A percentile compares a stretch with the other conserved stretches of the same genome.
Evolutionary conservation across 257 asterid species (phyloP).

Genomic region (Parsonsia alboflavescens): DNA sequence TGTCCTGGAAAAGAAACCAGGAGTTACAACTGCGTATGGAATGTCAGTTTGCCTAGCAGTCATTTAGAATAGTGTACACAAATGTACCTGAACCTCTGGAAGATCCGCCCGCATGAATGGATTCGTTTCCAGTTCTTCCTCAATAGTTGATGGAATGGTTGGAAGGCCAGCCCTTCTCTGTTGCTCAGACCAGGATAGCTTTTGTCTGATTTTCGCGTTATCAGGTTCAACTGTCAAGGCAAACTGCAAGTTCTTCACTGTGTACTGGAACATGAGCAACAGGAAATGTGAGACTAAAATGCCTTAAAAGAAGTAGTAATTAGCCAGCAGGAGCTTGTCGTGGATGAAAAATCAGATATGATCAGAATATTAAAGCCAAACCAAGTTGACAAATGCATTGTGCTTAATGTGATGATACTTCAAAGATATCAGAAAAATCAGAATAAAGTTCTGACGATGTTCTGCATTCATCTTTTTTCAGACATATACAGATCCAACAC

Average conservation of each 20-base stretch:
- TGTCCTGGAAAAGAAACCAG: constrained; percentile 37
- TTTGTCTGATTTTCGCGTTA: constrained; percentile 44
- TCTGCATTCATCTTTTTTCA: neutral
- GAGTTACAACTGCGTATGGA: neutral
- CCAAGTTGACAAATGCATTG: neutral
- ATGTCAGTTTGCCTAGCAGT: neutral
- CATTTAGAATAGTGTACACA: neutral
- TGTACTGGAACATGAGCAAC: constrained; percentile 29
- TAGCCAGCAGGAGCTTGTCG: too few relatives aligned
- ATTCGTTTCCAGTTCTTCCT: constrained; percentile 77
- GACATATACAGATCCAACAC: neutral
- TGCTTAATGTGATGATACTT: neutral
- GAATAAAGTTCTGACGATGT: neutral
- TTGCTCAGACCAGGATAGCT: constrained; percentile 32
- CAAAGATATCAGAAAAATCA: neutral
- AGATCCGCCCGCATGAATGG: constrained; percentile 94
- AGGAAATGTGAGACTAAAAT: neutral
- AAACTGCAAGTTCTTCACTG: constrained; percentile 70
- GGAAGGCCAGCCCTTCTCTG: constrained; percentile 48
- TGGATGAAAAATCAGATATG: neutral
- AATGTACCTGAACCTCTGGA: constrained; percentile 73
- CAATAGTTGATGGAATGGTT: constrained; percentile 85
- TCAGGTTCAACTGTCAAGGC: constrained; percentile 75
- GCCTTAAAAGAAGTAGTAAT: neutral
- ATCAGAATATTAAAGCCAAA: neutral